Evolutionary conservation across 345 rosid genomes (phyloP), one percentile per base, ranked within the genome.

Genomic region (Aquilaria malaccensis): DNA sequence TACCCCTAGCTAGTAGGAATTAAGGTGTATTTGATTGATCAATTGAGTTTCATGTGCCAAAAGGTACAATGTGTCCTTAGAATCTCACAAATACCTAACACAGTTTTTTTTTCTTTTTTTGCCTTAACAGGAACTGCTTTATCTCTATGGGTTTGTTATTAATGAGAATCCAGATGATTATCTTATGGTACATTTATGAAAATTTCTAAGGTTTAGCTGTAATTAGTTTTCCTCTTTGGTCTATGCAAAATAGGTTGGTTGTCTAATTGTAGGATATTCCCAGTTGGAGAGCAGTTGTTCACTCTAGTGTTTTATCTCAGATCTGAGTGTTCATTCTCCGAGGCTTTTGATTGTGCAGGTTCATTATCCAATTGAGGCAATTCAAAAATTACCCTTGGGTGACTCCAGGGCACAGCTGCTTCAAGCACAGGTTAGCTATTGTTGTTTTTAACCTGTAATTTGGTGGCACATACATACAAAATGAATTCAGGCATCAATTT

Each of bases 71-170:
- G 22, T 22, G 22, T 22, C 22, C 22, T 37, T 37, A 37, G 7
- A 37, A 37, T 5, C 43, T 37, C 7, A 4, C 43, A 4, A 5
- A 37, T 3, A 9, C 4, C 7, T 9, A 37, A 4, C 43, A 37
- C 43, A 5, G 5, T 37, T 37, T 37, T 37, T 37, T 37, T 7
- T 37, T 37, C 7, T 37, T 37, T 5, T 5, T 37, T 5, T 37
- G 43, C 43, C 7, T 37, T 48, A 22, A 79, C 83, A 93, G 98
- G 98, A 93, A 76, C 76, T 93, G 55, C 76, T 93, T 47, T 93
- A 93, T 81, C 79, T 93, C n/a, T 89, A 89, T 63, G 98, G 97
- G 59, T 89, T 93, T 70, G 96, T 85, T 63, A 79, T 93, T 65
- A 87, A 85, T 58, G 77, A 79, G 59, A 93, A 89, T 75, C 85